These are phyloP conservation scores for Debaryomyces sp. DNA, from an alignment of 1,139 yeast genomes.

Conservation along the genomic window DNA sequence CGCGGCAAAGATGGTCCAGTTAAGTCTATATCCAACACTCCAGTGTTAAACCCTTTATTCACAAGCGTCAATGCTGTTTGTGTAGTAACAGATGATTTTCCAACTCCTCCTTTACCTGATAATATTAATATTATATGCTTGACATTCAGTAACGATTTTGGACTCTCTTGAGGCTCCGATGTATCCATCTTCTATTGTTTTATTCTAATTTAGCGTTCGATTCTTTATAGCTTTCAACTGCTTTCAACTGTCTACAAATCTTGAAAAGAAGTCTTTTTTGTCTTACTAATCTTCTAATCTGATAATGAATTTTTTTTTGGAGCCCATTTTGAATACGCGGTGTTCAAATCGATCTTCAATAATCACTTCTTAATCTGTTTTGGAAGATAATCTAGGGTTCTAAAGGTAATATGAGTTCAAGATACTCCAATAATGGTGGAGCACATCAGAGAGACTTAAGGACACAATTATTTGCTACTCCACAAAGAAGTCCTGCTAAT, in stretches of 20 bases:
- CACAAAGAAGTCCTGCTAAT: conserved; percentile 19
- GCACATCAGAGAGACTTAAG: conserved; percentile 51
- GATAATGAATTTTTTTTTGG: conserved; percentile 3
- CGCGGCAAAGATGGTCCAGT: conserved; percentile 98
- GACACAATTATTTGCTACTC: conserved; percentile 45
- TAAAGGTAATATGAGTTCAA: conserved; percentile 26
- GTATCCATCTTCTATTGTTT: conserved; percentile 3
- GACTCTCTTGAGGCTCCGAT: conserved; percentile 32
- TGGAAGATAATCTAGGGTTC: neutral
- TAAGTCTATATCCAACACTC: conserved; percentile 90
- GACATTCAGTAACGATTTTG: conserved; percentile 59
- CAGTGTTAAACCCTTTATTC: conserved; percentile 73
- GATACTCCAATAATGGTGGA: conserved; percentile 39
- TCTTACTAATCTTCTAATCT: conserved; percentile 4
- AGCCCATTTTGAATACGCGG: neutral
- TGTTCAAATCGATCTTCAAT: neutral
- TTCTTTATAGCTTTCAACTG: neutral
- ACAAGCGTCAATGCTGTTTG: conserved; percentile 84
- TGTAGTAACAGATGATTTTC: conserved; percentile 93
- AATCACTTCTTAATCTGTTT: neutral
- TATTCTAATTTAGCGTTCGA: neutral
- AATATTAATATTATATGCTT: conserved; percentile 61
- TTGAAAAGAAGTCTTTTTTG: neutral
- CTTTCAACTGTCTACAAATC: neutral
- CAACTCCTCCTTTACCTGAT: conserved; percentile 68